Evolutionary conservation across 352 stramenopile species (phyloP).

Genomic region (Elongisporangium anandrum): DNA sequence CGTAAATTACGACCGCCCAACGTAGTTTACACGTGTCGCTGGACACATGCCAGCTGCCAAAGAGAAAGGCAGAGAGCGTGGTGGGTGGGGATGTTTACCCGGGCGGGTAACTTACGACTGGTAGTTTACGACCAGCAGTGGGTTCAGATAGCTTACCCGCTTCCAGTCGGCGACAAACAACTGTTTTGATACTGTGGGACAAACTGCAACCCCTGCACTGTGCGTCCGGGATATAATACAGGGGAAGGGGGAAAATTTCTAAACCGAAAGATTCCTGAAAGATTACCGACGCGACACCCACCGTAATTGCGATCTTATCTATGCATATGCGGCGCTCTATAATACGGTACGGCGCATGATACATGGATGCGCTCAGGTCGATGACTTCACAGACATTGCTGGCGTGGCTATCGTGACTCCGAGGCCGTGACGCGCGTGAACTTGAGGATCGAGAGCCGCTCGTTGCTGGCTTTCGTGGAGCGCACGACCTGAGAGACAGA

Average conservation of each 20-base stretch:
- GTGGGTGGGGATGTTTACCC: not conserved
- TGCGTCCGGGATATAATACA: not conserved
- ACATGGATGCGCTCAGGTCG: not conserved
- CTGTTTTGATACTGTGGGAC: no score
- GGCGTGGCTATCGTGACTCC: not conserved
- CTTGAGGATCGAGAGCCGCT: constrained; percentile 73
- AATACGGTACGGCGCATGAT: not conserved
- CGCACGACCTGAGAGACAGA: constrained; percentile 41
- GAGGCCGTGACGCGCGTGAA: constrained; percentile 27
- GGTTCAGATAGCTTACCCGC: not conserved
- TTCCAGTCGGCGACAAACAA: no score
- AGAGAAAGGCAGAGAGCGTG: not conserved
- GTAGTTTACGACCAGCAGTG: no score
- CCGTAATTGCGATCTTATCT: not conserved
- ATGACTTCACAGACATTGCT: not conserved
- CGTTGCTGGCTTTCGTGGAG: constrained; percentile 66
- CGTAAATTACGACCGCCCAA: not conserved
- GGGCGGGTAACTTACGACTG: not conserved
- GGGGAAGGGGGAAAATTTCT: not conserved
- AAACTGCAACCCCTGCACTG: not conserved
- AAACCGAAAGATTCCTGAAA: not conserved
- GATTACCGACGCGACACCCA: not conserved
- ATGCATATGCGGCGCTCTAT: not conserved
- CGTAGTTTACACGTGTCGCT: not conserved
- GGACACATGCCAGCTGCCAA: not conserved